Base-by-base conservation (phyloP, 73 alveolate genomes). In the Paramecium tetraurelia region DNA sequence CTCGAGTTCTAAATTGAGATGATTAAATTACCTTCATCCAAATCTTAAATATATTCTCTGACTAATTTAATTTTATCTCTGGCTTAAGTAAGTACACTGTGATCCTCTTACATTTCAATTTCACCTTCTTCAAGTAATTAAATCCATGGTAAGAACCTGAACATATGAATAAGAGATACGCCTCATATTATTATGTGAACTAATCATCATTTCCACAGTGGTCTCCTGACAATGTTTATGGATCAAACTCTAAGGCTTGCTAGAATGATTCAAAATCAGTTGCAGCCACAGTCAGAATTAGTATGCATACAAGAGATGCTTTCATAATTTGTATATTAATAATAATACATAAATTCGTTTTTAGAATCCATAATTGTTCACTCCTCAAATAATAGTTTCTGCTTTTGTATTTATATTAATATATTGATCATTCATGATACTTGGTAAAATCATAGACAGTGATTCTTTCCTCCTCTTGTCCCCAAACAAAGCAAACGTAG, bases 131-230 rank as follows among this genome's bases (percentile, higher is more conserved):
- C 70, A 80, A 80, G 48, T 14, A 80, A 46, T 31, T 40, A 22
- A 44, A 80, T 48, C 90, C 90, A 80, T 11, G 90, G 63, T 4
- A 31, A 63, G 84, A 22, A 63, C 1, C 84, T 63, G 69, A 53
- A 63, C 8, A 31, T 63, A 63, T 63, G 21, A 63, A 33, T 20
- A 63, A 9, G 84, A 31, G 31, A 63, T 63, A 63, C 84, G 84
- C 41, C 27, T 63, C 84, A 63, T 63, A 63, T 63, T 63, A n/a
- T 33, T 63, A 5, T 31, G 84, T 40, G 75, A 44, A 80, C 9
- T n/a, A 12, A 35, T 80, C 90, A 80, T 80, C 90, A 44, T 44
- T 44, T 40, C 75, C 70, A 80, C 90, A 80, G 20, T 80, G 43
- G 14, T 21, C 57, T 27, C 57, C 75, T 18, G 35, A 38, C 46